These are phyloP conservation scores for Cryptosporidium tyzzeri DNA, from an alignment of 169 alveolate genomes.

Conservation along the genomic window DNA sequence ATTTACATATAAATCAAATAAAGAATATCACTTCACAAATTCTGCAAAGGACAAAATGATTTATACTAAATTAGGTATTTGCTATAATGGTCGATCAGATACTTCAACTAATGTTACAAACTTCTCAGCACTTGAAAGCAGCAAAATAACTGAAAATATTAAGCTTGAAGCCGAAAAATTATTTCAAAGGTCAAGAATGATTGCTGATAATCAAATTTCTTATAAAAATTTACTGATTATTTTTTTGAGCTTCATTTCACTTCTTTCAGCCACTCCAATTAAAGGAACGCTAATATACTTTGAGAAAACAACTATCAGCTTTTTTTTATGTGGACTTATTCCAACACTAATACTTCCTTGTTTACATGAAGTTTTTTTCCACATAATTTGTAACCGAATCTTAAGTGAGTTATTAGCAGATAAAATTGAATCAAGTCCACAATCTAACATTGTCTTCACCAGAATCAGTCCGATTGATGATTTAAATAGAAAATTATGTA, in stretches of 20 bases:
- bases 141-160: slow-evolving; percentile 1
- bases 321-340: background rate
- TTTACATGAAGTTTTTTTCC: slow-evolving; percentile 51
- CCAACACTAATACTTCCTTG: slow-evolving; percentile 40
- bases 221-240: slow-evolving; percentile 4
- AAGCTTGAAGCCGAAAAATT: slow-evolving; percentile 29
- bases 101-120: background rate
- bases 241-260: slow-evolving; percentile 16
- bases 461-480: background rate
- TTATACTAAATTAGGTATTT: background rate
- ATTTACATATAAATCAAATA: slow-evolving; percentile 1
- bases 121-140: background rate
- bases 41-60: background rate
- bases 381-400: slow-evolving; percentile 34
- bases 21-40: background rate
- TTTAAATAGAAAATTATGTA: slow-evolving; percentile 29
- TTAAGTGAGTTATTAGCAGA: slow-evolving; percentile 14
- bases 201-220: slow-evolving; percentile 26
- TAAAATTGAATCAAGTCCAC: background rate
- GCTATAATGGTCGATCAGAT: background rate
- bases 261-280: slow-evolving; percentile 41
- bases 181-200: slow-evolving; percentile 9
- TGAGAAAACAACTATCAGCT: background rate
- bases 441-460: background rate
- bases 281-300: slow-evolving; percentile 2